Evolutionary conservation across 352 stramenopile genomes (phyloP), one percentile per base, ranked within the genome.

Genomic region (Globisporangium spinosum): DNA sequence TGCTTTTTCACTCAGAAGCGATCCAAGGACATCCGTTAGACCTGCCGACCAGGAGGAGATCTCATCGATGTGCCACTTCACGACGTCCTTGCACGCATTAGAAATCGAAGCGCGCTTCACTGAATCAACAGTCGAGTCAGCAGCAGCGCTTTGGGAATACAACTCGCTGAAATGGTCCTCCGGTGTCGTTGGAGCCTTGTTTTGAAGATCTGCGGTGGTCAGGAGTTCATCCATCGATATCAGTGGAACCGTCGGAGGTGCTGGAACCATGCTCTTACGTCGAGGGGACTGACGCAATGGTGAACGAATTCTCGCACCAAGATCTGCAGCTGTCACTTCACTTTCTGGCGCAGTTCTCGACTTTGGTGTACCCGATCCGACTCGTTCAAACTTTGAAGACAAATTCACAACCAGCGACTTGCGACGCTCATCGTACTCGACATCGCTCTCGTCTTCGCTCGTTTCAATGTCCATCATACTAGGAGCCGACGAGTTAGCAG

Each of bases 401-500:
- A 94, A 55, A 53, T 94, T 96, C 25, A 94, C 79, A 1, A 88
- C 75, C 0, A 96, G 60, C 15, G 84, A 90, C 57, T 87, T 77
- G 0, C 82, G 75, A 10, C 72, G 75, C 23, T 72, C 61, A 27
- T 75, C 62, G 64, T 89, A 81, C 54, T 92, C 85, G 2, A 67
- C 69, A 56, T 93, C 85, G 29, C 78, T 89, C 3, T 89, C 77
- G 6, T 88, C 72, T 0, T 74, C 73, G 13, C 76, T 79, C 12
- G 72, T 86, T 10, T 87, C 85, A 22, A 93, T 70, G n/a, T 85
- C 92, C 79, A 95, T 93, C 68, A 77, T 75, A 65, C 87, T 95
- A n/a, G 85, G 79, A 13, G 68, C 75, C 20, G 73, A 83, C 34
- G 83, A 90, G 34, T 69, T 77, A 0, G 67, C 72, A 35, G 76